Percentiles rank a stretch among this genome's conserved stretches.
These are phyloP conservation scores for Colletotrichum sp. DNA, from an alignment of 2,329 filamentous ascomycete species.

Conservation along the genomic window DNA sequence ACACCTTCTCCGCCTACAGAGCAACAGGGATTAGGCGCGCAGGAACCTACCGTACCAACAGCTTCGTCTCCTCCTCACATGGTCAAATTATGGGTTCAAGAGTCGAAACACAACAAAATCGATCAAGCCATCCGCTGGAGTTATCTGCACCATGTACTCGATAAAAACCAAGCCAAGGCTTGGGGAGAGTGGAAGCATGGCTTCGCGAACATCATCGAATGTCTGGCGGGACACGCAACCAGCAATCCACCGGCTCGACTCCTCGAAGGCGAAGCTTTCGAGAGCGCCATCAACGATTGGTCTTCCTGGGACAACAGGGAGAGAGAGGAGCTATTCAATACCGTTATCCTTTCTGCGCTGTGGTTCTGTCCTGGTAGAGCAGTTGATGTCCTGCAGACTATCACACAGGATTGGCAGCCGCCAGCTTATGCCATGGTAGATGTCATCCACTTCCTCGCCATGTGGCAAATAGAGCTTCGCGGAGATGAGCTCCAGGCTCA, in stretches of 20 bases:
- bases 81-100: neutral
- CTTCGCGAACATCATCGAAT: neutral
- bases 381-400: conserved; percentile 38
- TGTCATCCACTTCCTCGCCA: conserved; percentile 34
- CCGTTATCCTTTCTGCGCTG: conserved; percentile 40
- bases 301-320: neutral
- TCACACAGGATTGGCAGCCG: conserved; percentile 39
- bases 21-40: neutral
- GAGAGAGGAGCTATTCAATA: conserved; percentile 31
- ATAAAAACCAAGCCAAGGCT: neutral
- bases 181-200: neutral
- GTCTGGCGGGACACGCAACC: neutral
- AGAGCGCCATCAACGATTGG: conserved; percentile 28
- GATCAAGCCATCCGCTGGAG: neutral
- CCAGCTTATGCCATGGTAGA: conserved; percentile 44
- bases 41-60: neutral
- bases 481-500: neutral
- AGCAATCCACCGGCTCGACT: conserved; percentile 17
- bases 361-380: conserved; percentile 34
- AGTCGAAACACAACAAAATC: neutral
- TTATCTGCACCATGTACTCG: neutral
- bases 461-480: conserved; percentile 6
- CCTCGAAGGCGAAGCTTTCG: conserved; percentile 29
- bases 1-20: neutral
- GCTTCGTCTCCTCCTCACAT: neutral